Evolutionary conservation across 140 eudicot genomes (phyloP), one percentile per base, ranked within the genome.

Genomic region (Senecio squalidus): DNA sequence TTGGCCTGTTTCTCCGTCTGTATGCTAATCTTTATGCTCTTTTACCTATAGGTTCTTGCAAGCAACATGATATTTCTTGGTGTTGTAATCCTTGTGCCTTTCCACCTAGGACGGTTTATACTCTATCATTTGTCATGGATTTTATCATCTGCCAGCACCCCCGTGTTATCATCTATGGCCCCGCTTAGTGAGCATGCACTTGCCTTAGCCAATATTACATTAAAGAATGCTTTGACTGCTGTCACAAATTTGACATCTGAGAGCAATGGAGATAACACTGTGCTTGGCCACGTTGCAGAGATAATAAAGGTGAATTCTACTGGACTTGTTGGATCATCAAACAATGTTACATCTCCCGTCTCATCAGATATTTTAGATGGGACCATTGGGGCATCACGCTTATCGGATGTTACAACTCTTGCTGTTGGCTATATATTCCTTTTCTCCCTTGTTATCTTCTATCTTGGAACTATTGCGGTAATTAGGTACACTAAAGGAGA

Each of bases 1-100:
- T n/a, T n/a, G n/a, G n/a, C n/a, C n/a, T 36, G 27, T 13, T 16
- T 15, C 39, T 51, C 36, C 10, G 24, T 45, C 27, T 36, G 50
- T 24, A 55, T 61, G 39, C 64, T 31, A 25, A 45, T 55, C 31
- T 23, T 30, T 54, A n/a, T 15, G 17, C 60, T 41, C n/a, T 11
- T 36, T 30, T 57, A 30, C 44, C 30, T 29, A 77, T 86, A 91
- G 98, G 98, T 90, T 74, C 93, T 90, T 64, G 98, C 98, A 40
- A 90, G 98, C 88, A 90, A 90, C 69, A 86, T 86, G 94, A 86
- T 90, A 71, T 90, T 90, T 71, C 95, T 90, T 72, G 96, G 94
- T 26, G 95, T 86, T 67, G 94, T 90, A 43, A 83, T 90, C 55
- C 84, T 90, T 45, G 80, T 86, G 64, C 98, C 98, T 36, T 90